phyloP scores from a whole-genome alignment of 108 stramenopile species.

The Skeletonema potamos region DNA sequence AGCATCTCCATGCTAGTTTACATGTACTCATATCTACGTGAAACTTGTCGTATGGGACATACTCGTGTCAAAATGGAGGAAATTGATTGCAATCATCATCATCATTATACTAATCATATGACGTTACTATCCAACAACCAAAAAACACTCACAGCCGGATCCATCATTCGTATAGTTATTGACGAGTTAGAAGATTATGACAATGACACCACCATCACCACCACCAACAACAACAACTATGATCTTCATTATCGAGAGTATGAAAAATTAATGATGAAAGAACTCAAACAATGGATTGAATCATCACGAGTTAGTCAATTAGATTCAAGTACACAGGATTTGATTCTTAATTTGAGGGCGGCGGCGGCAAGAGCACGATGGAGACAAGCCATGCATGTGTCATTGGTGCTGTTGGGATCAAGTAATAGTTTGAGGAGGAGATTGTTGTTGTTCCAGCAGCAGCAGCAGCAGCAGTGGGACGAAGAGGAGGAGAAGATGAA shows the following conservation, averaged over 20 bases:
- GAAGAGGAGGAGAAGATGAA: no score
- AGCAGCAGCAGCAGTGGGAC: no score
- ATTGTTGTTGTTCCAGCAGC: no score
- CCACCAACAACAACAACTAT: not conserved
- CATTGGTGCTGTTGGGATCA: no score
- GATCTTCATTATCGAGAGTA: conserved; percentile 6
- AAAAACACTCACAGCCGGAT: conserved; percentile 2
- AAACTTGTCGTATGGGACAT: conserved; percentile 16
- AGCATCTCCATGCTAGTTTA: conserved; percentile 20
- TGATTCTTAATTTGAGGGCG: not conserved
- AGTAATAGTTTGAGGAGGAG: no score
- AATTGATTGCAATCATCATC: conserved; percentile 4
- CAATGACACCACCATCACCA: not conserved
- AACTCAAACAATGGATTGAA: conserved; percentile 19
- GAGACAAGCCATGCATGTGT: not conserved
- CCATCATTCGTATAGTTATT: conserved; percentile 16
- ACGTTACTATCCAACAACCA: not conserved
- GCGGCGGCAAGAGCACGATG: not conserved
- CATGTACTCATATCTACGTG: conserved; percentile 23
- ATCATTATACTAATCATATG: not conserved
- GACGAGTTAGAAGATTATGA: conserved; percentile 8
- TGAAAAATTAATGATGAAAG: conserved; percentile 3
- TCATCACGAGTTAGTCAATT: conserved; percentile 8
- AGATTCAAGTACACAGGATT: not conserved
- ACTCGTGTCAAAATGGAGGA: conserved; percentile 19